A percentile compares a stretch with the other conserved stretches of the same genome.
Conservation (phyloP, 2,329 filamentous ascomycete genomes). For the Zalaria obscura region DNA sequence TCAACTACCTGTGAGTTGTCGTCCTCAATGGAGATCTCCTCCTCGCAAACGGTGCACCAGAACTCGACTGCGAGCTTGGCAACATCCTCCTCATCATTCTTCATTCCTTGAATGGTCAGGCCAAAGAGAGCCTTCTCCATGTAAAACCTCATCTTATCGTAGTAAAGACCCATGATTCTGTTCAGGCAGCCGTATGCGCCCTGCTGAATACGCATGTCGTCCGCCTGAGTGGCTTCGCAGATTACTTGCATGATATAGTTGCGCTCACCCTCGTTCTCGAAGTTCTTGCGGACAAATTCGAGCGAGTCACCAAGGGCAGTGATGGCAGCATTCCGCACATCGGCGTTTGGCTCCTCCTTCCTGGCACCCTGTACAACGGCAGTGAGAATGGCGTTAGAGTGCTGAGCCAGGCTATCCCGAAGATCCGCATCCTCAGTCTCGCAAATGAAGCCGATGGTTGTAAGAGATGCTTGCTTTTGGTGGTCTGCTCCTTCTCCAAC, state of each 20-base stretch:
- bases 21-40: conserved; percentile 95
- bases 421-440: conserved; percentile 86
- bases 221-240: conserved; percentile 93
- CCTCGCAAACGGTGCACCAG: conserved; percentile 99
- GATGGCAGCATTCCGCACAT: conserved; percentile 86
- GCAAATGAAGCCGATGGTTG: conserved; percentile 96
- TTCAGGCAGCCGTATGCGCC: conserved; percentile 95
- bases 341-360: conserved; percentile 84
- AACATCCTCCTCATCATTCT: conserved; percentile 93
- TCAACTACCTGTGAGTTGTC: conserved; percentile 66
- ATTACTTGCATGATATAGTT: conserved; percentile 99
- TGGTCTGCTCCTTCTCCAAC: conserved; percentile 75
- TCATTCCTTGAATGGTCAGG: conserved; percentile 96
- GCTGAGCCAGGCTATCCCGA: conserved; percentile 61
- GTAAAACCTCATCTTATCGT: conserved; percentile 99
- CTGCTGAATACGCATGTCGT: conserved; percentile 83
- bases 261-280: conserved; percentile 96
- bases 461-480: conserved; percentile 87
- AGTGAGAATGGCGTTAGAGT: conserved; percentile 96
- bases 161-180: conserved; percentile 97
- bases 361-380: conserved; percentile 94
- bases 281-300: conserved; percentile 96
- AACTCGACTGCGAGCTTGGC: conserved; percentile 97
- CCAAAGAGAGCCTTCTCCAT: conserved; percentile 99
- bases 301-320: conserved; percentile 89